Base-by-base conservation (phyloP, 192 early-diverging fungal species). In the Entomortierella lignicola region DNA sequence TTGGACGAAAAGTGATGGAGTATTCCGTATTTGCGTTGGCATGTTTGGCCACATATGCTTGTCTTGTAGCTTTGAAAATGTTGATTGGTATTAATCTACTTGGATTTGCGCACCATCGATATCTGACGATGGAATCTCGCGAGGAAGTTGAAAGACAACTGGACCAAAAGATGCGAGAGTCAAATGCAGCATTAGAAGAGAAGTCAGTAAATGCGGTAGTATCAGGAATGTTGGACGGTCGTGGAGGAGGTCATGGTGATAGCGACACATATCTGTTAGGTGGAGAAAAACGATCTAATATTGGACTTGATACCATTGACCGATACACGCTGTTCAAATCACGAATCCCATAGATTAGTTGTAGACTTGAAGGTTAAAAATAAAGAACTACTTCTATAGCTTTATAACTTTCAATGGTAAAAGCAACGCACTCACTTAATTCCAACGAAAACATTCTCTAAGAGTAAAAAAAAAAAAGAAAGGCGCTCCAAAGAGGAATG, bases 261-360 rank as follows among this genome's bases (percentile, higher is more conserved):
- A 72, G 82, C 12, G 70, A 71, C 60, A 58, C 72, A 15, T 75
- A 56, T 53, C 64, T 61, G 29, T 32, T 82, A 13, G 86, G 83
- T n/a, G 60, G 80, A 39, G 54, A 85, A 56, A 84, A 86, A 32
- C 81, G 86, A 12, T 85, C 87, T 59, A 81, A 89, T 53, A 91
- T 90, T 53, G 75, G 75, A 12, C 80, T 98, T 61, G 95, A 97
- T 63, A 92, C 88, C 42, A 91, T 98, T 53, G 95, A 97, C 72
- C 89, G 97, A 20, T 98, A 94, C 81, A 89, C 91, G 41, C 86
- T 98, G 85, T 94, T 95, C 65, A 96, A 94, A 81, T 95, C 92
- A 72, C 90, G 95, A 0, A 95, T 97, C 55, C 94, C 93, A 21
- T 97, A 86, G 84, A 60, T 42, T 6, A 34, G 21, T 54, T 37